A percentile compares a stretch with the other conserved stretches of the same genome.
phyloP scores from a whole-genome alignment of 2,329 filamentous ascomycete genomes.

The Remersonia thermophila region DNA sequence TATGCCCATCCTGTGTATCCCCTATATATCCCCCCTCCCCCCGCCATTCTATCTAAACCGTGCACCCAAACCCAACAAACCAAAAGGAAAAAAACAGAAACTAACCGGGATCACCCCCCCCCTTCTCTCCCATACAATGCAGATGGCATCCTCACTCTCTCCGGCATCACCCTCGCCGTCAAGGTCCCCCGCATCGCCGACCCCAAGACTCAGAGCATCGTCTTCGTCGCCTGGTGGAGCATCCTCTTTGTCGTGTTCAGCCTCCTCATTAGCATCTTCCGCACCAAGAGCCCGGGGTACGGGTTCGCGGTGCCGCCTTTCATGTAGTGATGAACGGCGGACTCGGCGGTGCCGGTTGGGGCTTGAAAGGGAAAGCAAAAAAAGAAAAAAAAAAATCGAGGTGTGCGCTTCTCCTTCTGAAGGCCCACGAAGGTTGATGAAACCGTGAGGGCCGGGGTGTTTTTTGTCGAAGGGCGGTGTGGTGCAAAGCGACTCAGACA shows the following conservation, averaged over 20 bases:
- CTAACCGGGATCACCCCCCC: no score
- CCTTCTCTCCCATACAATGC: no score
- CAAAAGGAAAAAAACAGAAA: not conserved
- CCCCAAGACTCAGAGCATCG: conserved; percentile 63
- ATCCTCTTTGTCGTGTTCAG: conserved; percentile 78
- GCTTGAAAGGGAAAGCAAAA: not conserved
- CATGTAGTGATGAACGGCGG: conserved; percentile 34
- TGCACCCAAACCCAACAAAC: conserved; percentile 13
- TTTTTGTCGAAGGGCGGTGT: no score
- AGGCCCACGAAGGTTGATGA: no score
- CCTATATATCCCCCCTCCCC: not conserved
- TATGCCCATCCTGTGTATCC: not conserved
- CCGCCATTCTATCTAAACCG: not conserved
- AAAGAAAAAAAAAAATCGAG: not conserved
- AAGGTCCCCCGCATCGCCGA: conserved; percentile 86
- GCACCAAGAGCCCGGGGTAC: conserved; percentile 88
- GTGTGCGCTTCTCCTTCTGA: no score
- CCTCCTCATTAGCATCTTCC: conserved; percentile 87
- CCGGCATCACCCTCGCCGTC: conserved; percentile 77
- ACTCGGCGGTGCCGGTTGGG: not conserved
- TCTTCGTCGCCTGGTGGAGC: conserved; percentile 66
- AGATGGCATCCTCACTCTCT: conserved; percentile 68
- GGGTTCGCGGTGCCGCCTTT: conserved; percentile 92
- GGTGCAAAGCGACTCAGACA: not conserved
- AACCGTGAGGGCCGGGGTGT: no score